Percentiles rank a stretch among this genome's conserved stretches.
Evolutionary conservation across 768 basidiomycete genomes (phyloP).

Genomic region (Auricularia sp.): DNA sequence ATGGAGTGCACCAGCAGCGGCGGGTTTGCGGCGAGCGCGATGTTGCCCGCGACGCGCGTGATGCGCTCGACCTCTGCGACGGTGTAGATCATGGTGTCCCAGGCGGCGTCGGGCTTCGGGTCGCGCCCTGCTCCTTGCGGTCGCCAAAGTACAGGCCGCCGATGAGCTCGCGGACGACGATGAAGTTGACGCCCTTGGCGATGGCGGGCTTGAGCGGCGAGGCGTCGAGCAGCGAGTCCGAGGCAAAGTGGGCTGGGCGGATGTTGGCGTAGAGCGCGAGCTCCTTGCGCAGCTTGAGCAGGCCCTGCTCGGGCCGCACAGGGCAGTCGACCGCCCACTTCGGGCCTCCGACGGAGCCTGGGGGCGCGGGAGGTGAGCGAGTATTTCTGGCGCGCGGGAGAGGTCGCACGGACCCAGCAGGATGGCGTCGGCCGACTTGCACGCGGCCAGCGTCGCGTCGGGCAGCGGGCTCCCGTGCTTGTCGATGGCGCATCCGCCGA

Average conservation of each 20-base stretch:
- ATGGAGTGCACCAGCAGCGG: conserved; percentile 85
- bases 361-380: background rate
- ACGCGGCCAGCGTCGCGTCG: conserved; percentile 73
- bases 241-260: conserved; percentile 90
- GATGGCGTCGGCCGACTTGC: conserved; percentile 89
- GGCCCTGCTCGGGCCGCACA: conserved; percentile 86
- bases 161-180: conserved; percentile 92
- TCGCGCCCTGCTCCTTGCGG: conserved; percentile 74
- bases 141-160: conserved; percentile 93
- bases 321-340: conserved; percentile 88
- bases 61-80: conserved; percentile 87
- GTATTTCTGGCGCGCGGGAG: background rate
- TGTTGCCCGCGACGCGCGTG: conserved; percentile 88
- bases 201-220: conserved; percentile 83
- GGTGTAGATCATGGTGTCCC: conserved; percentile 91
- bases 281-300: conserved; percentile 79
- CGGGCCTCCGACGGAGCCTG: conserved; percentile 96
- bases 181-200: conserved; percentile 78
- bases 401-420: conserved; percentile 61
- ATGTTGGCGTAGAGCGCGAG: conserved; percentile 97
- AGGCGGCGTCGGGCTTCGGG: conserved; percentile 60
- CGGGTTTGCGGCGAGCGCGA: conserved; percentile 73
- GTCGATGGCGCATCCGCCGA: conserved; percentile 93
- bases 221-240: conserved; percentile 75
- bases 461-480: conserved; percentile 77